Percentiles rank a stretch among this genome's conserved stretches.
These are phyloP conservation scores for Chenopodium formosanum DNA, from an alignment of 148 eudicot genomes.

Conservation along the genomic window DNA sequence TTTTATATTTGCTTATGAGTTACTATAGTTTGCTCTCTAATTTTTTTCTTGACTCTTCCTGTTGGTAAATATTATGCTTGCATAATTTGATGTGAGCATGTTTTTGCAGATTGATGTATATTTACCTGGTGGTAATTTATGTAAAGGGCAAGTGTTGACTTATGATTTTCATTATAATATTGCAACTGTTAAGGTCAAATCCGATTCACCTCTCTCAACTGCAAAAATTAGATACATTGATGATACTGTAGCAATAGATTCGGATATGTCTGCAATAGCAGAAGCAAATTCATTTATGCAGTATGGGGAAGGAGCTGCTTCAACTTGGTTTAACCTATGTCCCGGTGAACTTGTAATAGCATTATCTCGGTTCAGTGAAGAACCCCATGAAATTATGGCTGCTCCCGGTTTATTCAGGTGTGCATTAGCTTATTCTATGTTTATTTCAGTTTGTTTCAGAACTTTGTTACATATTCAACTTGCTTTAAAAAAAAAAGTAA, in stretches of 20 bases:
- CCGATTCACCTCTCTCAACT: constrained; percentile 2
- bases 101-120: constrained; percentile 20
- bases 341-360: constrained; percentile 11
- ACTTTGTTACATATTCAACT: too few relatives aligned
- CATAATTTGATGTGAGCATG: not conserved
- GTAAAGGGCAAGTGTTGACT: constrained; percentile 15
- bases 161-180: constrained; percentile 22
- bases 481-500: too few relatives aligned
- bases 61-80: not conserved
- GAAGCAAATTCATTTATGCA: not conserved
- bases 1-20: too few relatives aligned
- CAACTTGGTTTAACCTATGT: constrained; percentile 3
- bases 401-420: constrained; percentile 26
- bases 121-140: constrained; percentile 4
- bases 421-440: not conserved
- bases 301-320: constrained; percentile 2
- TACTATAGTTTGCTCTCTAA: too few relatives aligned
- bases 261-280: not conserved
- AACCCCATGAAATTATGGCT: constrained; percentile 16
- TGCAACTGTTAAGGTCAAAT: constrained; percentile 9
- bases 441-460: not conserved
- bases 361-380: constrained; percentile 5
- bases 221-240: constrained; percentile 14
- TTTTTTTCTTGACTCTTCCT: not conserved
- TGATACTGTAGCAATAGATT: not conserved